A percentile compares a stretch with the other conserved stretches of the same genome.
phyloP scores from a whole-genome alignment of 2,329 filamentous ascomycete genomes.

The Phaeoacremonium minimum region DNA sequence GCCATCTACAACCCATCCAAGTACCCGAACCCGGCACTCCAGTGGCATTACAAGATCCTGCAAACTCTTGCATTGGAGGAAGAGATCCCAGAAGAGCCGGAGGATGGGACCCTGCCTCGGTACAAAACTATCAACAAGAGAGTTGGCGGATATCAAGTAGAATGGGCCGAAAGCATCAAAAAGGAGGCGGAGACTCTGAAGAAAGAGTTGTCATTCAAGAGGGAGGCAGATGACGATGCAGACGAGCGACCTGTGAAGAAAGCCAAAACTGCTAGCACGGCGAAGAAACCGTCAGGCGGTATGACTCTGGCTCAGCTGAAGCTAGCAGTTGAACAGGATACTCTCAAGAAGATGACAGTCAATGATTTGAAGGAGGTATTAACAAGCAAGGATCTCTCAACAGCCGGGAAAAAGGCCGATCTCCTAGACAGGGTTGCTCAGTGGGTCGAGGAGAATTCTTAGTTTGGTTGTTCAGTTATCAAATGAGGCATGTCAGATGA shows the following conservation, averaged over 20 bases:
- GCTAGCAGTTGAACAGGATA: slow-evolving; percentile 36
- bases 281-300: slow-evolving; percentile 22
- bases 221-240: slow-evolving; percentile 40
- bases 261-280: slow-evolving; percentile 21
- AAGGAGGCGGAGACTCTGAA: slow-evolving; percentile 38
- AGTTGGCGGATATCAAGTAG: slow-evolving; percentile 70
- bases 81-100: slow-evolving; percentile 69
- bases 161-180: slow-evolving; percentile 70
- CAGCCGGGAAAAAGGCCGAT: slow-evolving; percentile 48
- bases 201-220: slow-evolving; percentile 41
- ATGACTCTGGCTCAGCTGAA: slow-evolving; percentile 43
- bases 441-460: slow-evolving; percentile 53
- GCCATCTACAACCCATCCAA: slow-evolving; percentile 77
- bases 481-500: too few relatives aligned
- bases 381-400: slow-evolving; percentile 40
- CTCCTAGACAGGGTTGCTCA: slow-evolving; percentile 51
- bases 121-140: slow-evolving; percentile 87
- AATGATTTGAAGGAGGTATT: slow-evolving; percentile 47
- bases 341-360: slow-evolving; percentile 50
- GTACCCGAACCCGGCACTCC: slow-evolving; percentile 87
- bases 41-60: slow-evolving; percentile 96
- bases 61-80: slow-evolving; percentile 90
- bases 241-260: slow-evolving; percentile 41
- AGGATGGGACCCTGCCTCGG: slow-evolving; percentile 79
- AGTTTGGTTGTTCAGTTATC: too few relatives aligned